Conservation (phyloP, 495 filamentous ascomycete species). For the Amorphotheca resinae region DNA sequence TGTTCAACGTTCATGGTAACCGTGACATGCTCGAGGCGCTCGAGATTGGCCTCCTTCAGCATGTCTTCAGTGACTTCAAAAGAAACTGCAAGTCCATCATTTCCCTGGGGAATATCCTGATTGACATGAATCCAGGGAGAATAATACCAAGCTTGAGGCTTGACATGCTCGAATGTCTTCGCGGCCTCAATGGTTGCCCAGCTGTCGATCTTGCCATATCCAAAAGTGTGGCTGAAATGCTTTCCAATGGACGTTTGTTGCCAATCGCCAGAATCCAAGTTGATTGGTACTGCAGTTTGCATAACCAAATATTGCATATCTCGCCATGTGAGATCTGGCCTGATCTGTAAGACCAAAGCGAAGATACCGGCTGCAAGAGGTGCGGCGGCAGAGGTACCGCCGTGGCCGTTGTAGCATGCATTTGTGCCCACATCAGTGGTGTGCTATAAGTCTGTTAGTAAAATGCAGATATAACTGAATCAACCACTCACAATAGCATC, state of each 20-base stretch:
- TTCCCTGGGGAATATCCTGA: constrained; percentile 74
- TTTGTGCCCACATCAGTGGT: constrained; percentile 89
- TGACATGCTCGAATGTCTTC: constrained; percentile 74
- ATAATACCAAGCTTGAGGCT: constrained; percentile 93
- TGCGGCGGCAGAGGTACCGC: constrained; percentile 93
- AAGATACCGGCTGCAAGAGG: constrained; percentile 85
- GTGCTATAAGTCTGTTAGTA: constrained; percentile 36
- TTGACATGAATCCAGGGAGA: constrained; percentile 89
- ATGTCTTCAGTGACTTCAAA: constrained; percentile 69
- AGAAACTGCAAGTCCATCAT: constrained; percentile 60
- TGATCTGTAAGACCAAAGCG: constrained; percentile 77
- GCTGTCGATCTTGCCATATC: constrained; percentile 87
- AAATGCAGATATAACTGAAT: neutral
- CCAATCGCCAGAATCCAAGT: constrained; percentile 66
- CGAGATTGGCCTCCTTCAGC: constrained; percentile 70
- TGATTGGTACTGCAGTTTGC: constrained; percentile 71
- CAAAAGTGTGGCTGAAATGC: constrained; percentile 86
- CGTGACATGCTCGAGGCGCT: constrained; percentile 82
- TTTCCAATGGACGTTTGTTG: constrained; percentile 66
- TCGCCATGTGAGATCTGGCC: constrained; percentile 84
- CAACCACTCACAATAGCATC: constrained; percentile 55
- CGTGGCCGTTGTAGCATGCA: constrained; percentile 64
- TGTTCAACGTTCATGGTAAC: constrained; percentile 95
- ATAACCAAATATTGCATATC: constrained; percentile 88
- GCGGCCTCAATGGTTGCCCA: constrained; percentile 78